Evolutionary conservation across 306 rosid species (phyloP).

Genomic region (Quercus mongolica): DNA sequence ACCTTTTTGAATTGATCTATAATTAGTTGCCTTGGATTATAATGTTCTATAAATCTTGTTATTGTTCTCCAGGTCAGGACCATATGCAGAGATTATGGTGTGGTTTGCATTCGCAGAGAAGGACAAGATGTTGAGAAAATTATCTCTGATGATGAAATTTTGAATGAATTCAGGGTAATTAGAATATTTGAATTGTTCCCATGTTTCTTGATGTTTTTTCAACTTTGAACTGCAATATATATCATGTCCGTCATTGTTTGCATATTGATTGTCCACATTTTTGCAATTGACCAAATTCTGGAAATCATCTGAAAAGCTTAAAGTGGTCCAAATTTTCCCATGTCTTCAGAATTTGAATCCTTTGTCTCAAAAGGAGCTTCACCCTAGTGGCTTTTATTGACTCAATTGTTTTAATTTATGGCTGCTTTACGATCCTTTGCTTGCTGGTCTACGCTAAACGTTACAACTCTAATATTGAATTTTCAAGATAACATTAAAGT

Average conservation of each 20-base stretch:
- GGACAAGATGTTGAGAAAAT: conserved; percentile 59
- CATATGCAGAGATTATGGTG: conserved; percentile 53
- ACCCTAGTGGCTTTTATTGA: background rate
- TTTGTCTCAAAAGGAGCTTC: background rate
- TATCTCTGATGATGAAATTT: conserved; percentile 31
- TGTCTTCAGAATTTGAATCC: background rate
- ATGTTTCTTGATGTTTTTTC: background rate
- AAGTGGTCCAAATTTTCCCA: background rate
- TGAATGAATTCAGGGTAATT: conserved; percentile 43
- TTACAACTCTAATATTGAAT: conserved; percentile 1
- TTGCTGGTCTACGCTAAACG: background rate
- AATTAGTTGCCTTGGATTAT: background rate
- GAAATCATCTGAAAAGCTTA: background rate
- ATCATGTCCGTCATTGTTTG: background rate
- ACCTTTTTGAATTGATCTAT: background rate
- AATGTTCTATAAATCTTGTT: background rate
- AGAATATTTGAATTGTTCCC: background rate
- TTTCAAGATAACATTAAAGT: conserved; percentile 67
- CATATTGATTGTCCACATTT: background rate
- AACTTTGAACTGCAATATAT: background rate
- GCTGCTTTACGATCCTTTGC: background rate
- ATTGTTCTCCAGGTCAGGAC: conserved; percentile 30
- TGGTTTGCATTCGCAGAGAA: conserved; percentile 55
- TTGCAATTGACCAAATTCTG: background rate
- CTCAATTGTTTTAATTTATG: background rate